A percentile compares a stretch with the other conserved stretches of the same genome.
phyloP scores from a whole-genome alignment of 2,329 filamentous ascomycete genomes.

The Paraconiothyrium sp. region DNA sequence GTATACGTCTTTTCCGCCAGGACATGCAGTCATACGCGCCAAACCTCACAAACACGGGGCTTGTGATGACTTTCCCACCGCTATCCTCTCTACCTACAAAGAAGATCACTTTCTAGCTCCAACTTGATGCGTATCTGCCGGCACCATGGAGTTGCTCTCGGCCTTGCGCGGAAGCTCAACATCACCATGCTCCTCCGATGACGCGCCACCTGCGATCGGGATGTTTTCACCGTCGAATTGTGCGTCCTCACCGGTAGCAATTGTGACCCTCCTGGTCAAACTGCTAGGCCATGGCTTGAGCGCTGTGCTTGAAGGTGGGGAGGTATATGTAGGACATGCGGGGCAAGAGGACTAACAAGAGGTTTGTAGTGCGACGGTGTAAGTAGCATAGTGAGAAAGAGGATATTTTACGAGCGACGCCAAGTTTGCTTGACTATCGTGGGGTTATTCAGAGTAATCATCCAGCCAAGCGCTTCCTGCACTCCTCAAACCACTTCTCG shows the following conservation, averaged over 20 bases:
- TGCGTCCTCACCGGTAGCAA: background rate
- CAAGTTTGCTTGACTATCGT: background rate
- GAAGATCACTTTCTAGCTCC: background rate
- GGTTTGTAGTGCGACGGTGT: too few species aligned
- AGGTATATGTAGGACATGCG: too few species aligned
- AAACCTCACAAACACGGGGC: constrained; percentile 3
- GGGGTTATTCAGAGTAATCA: background rate
- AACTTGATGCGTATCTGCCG: background rate
- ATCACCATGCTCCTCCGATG: background rate
- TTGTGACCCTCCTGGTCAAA: background rate
- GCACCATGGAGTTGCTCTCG: background rate
- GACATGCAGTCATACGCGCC: background rate
- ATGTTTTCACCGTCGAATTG: background rate
- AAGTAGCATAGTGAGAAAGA: background rate
- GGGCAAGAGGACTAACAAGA: too few species aligned
- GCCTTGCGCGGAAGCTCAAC: background rate
- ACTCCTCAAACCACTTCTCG: background rate
- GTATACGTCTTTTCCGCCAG: background rate
- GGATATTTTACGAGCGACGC: too few species aligned
- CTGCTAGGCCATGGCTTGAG: too few species aligned
- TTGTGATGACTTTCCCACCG: background rate
- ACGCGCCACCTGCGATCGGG: background rate
- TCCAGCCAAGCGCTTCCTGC: background rate
- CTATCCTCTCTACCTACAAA: background rate
- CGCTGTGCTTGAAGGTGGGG: too few species aligned